Base-by-base conservation (phyloP, 1,284 basidiomycete species). In the Cutaneotrichosporon cyanovorans region DNA sequence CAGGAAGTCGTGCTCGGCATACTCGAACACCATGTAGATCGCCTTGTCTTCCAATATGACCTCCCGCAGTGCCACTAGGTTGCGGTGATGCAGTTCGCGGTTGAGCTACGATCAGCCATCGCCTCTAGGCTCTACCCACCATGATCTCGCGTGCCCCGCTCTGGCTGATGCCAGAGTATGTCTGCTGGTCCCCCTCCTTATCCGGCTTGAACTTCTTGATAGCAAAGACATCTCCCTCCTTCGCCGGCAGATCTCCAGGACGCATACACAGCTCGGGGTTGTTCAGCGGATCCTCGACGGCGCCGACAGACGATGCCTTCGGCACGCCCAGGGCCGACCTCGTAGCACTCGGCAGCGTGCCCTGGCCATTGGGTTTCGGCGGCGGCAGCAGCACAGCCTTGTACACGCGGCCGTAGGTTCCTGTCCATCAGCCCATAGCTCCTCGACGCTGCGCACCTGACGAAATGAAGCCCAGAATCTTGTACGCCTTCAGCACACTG, bases 121-220 rank as follows among this genome's bases (percentile, higher is more conserved):
- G 28, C 23, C 37, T n/a, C 44, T 25, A 46, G 31, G 15, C 20
- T 19, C 18, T 16, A 75, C 86, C 60, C 57, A 92, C 88, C 53
- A 89, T 88, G 58, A 97, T 98, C 71, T 98, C 93, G 52, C 90
- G 78, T 62, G 92, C 87, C 15, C 92, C 95, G 70, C 87, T 92
- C 74, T 97, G 95, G 63, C 88, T 93, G 63, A 99, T 93, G 5
- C 95, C 95, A 8, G 91, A 95, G 68, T 96, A 98, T 1, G 87
- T 88, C 42, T 85, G 74, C 2, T 88, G 82, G 63, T 95, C 91
- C 28, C 90, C 90, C 73, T 95, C 91, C 69, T 97, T 97, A 76
- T 98, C 95, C 0, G 93, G 92, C 69, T 99, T 99, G 77, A 98
- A 98, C 72, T 98, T 99, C 75, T 99, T 99, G 75, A 98, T 97